phyloP scores from a whole-genome alignment of 2,329 filamentous ascomycete species.

The Exophiala oligosperma region DNA sequence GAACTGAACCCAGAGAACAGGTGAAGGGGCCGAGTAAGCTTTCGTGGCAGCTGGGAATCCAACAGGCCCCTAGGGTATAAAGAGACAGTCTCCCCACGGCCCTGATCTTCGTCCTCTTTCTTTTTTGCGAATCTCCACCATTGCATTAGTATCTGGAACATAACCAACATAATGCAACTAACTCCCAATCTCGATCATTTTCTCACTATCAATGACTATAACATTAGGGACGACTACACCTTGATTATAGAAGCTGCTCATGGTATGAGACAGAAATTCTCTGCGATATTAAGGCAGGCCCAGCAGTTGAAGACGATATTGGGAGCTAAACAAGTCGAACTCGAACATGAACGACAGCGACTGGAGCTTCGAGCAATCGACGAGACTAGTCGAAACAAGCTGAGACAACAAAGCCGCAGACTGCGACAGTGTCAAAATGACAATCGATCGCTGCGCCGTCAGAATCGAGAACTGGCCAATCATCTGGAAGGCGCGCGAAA shows the following conservation, averaged over 20 bases:
- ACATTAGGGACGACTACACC: neutral
- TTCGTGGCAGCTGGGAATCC: too few relatives aligned
- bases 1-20: too few relatives aligned
- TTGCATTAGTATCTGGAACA: neutral
- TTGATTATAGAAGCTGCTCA: neutral
- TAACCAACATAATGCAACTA: neutral
- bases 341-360: neutral
- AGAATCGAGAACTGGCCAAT: neutral
- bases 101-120: too few relatives aligned
- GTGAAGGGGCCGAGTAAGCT: too few relatives aligned
- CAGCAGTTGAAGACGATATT: too few relatives aligned
- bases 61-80: too few relatives aligned
- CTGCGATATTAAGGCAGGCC: neutral
- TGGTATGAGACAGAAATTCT: neutral
- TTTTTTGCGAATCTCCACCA: too few relatives aligned
- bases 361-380: neutral
- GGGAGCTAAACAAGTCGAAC: neutral
- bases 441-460: neutral
- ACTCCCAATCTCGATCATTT: neutral
- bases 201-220: neutral
- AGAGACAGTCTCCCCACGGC: too few relatives aligned
- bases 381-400: neutral
- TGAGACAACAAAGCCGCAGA: neutral
- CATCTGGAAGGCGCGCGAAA: slow-evolving; percentile 1
- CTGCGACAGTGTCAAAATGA: neutral